Evolutionary conservation across 495 filamentous ascomycete genomes (phyloP), one percentile per base, ranked within the genome.

Genomic region (Letharia columbiana): DNA sequence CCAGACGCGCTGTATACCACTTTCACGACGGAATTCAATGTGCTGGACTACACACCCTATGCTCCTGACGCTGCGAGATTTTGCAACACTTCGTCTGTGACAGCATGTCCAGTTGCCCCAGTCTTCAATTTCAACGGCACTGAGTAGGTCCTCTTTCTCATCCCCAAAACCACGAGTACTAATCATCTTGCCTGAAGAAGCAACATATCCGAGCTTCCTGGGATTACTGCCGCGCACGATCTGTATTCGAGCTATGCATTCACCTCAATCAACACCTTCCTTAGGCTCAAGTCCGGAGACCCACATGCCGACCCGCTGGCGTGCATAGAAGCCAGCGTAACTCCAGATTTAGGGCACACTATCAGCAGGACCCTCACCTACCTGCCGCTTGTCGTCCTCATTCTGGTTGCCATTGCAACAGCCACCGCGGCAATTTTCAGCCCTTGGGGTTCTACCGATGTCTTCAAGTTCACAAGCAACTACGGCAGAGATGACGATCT

Each of bases 401-500:
- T 92, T 17, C 75, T 92, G 35, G 91, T 96, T 33, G 95, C 87
- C 7, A 74, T 90, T 61, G 90, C 91, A 20, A 96, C 91, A 3
- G 78, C 91, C 20, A 83, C 88, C 66, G 92, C 94, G 6, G 91
- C 86, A 50, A 89, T 94, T 31, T 92, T 84, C 73, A 96, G 92
- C 73, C 94, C 95, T 1, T 98, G 93, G 91, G 93, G 94, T 44
- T 89, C 91, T 13, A 85, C 84, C 6, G 90, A 98, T 74, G 80
- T 89, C 13, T 97, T 98, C 74, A 85, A 87, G 63, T 98, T 92
- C 90, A 92, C 90, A 31, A 96, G 90, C 73, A 98, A 98, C 72
- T 97, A 92, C 74, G 95, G 94, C 40, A 86, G 92, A 70, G 95
- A 98, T 69, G 88, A 90, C 56, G 94, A 98, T 74, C 81, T 97